Base-by-base conservation (phyloP, 306 rosid species). In the Spatholobus suberectus region DNA sequence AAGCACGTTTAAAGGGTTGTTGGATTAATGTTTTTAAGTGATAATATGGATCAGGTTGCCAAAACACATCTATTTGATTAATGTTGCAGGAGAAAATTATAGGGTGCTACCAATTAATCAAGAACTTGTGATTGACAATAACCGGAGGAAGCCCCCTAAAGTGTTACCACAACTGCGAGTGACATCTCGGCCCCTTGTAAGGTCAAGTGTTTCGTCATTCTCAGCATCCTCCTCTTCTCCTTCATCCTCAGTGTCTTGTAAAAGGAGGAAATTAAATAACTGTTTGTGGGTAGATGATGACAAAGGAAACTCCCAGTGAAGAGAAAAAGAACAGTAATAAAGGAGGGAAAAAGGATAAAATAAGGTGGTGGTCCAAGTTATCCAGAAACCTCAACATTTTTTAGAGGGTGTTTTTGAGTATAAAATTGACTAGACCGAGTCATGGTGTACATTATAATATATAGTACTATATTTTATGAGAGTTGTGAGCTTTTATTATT, bases 41-140 rank as follows among this genome's bases (percentile, higher is more conserved):
- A 23, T 21, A 74, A 41, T 8, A 26, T 65, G 46, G 7, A 68
- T 18, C 57, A 68, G 51, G 44, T 61, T 78, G 10, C n/a, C 67
- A 77, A 65, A 46, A 35, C 57, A 54, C 76, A 68, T 69, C 0
- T 59, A 84, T 83, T 35, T 79, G 29, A 44, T 44, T 67, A n/a
- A n/a, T n/a, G 51, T 77, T 86, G 86, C 93, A 96, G 99, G 99
- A 94, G 83, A 90, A 91, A 83, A 91, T 96, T 75, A 83, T 21
- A 2, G 90, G 92, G 37, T 96, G 99, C 97, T 94, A 87, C 84
- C 82, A 86, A 83, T 76, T 92, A 80, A 87, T 96, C 93, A 96
- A 90, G 93, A 91, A 15, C 80, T 86, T 80, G 90, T 86, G 79
- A 59, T 91, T 37, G 89, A 86, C 58, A 85, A 83, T 82, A 63